Base-by-base conservation (phyloP, 768 basidiomycete genomes). In the Collybiopsis confluens region DNA sequence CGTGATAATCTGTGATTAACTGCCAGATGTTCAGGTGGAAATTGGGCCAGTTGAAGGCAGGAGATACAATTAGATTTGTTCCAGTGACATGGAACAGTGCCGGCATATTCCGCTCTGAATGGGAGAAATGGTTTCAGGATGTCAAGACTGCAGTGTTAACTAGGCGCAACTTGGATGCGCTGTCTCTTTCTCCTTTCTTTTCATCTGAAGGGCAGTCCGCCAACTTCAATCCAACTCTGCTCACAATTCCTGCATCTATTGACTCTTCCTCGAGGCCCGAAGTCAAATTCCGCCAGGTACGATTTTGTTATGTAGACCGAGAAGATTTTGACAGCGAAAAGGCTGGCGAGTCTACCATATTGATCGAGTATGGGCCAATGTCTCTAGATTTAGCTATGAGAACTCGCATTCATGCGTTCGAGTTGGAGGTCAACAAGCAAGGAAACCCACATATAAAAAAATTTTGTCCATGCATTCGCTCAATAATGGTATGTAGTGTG, bases 271-370 rank as follows among this genome's bases (percentile, higher is more conserved):
- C 35, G n/a, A 48, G 50, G 10, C 73, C 73, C 0, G 30, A 46
- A 2, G 75, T 81, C 3, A 72, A 75, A 2, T 81, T 81, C 56
- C 74, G 83, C 7, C 83, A 86, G 68, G 83, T 83, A 43, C 50
- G n/a, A n/a, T n/a, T n/a, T n/a, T n/a, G n/a, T n/a, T n/a, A n/a
- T n/a, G n/a, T n/a, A n/a, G n/a, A n/a, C n/a, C n/a, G n/a, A n/a
- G n/a, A n/a, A n/a, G n/a, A n/a, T n/a, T n/a, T n/a, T 26, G 18
- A 5, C 26, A n/a, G 1, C 20, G 1, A 2, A 10, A 45, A 83
- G 82, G 83, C 83, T 2, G 85, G 86, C 0, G 85, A 86, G 58
- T 76, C 77, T 0, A 76, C 78, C 1, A 79, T 89, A 44, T 72
- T 86, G 1, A 74, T 86, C 10, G 85, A 86, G 55, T 85, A 81